These are phyloP conservation scores for Xylaria acuta DNA, from an alignment of 495 filamentous ascomycete species.

Conservation along the genomic window DNA sequence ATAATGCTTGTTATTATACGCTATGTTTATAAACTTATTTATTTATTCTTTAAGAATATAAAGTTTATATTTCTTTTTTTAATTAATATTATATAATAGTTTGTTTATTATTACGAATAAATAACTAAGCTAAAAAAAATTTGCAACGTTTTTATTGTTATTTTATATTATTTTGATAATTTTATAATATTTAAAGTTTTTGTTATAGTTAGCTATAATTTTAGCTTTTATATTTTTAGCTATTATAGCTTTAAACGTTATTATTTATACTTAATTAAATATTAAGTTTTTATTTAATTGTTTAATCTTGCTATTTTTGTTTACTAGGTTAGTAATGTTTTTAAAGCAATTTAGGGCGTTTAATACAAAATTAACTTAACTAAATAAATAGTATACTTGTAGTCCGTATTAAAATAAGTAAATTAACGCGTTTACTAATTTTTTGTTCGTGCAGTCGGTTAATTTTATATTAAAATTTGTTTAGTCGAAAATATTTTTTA, in stretches of 20 bases:
- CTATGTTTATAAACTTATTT: background rate
- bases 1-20: background rate
- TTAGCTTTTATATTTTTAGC: background rate
- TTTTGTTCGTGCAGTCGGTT: background rate
- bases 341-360: background rate
- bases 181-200: no score
- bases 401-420: conserved; percentile 2
- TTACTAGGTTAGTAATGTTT: background rate
- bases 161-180: no score
- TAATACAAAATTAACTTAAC: background rate
- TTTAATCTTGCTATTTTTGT: background rate
- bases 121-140: background rate
- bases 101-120: background rate
- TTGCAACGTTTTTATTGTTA: background rate
- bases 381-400: background rate
- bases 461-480: background rate
- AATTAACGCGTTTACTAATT: background rate
- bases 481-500: background rate
- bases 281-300: background rate
- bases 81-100: background rate
- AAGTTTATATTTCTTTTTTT: background rate
- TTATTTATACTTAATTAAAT: background rate
- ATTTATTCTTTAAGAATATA: background rate
- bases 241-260: background rate
- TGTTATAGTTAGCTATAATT: background rate